Base-by-base conservation (phyloP, 148 eudicot genomes). In the Vaccinium darrowii region DNA sequence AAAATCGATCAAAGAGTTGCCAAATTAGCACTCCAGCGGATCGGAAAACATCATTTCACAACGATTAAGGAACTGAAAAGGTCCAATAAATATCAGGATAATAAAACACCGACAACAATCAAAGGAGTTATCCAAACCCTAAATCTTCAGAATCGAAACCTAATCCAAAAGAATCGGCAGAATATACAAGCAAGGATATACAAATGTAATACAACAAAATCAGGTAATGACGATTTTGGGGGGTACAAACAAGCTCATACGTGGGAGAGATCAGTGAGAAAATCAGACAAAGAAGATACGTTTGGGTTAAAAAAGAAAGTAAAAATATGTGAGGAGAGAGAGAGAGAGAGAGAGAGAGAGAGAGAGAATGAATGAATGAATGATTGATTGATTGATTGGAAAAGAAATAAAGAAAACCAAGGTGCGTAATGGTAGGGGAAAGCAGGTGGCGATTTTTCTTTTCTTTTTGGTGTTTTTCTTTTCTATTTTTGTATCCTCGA, bases 71-170 rank as follows among this genome's bases (percentile, higher is more conserved):
- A 21, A 13, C 75, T 52, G 73, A 25, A 81, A 43, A 23, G 27
- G 43, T 43, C 30, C 51, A 47, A 8, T 36, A 82, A 82, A 16
- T 30, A 51, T 43, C 23, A 54, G 39, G 1, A 30, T 10, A 18
- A 33, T 23, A 13, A 18, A 74, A 74, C 52, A 39, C 80, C 71
- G 49, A 82, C 65, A 36, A 84, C 33, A 74, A 73, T 74, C 79
- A 25, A 67, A 33, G 9, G 19, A 54, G 30, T 62, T 21, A 82
- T 74, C 36, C 62, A 43, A 87, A 85, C 88, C 89, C 90, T 87
- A 91, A 81, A 72, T 81, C 60, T 39, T 63, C 71, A 67, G 69
- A 84, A 72, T 47, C 83, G 81, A 84, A 84, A 86, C 81, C 89
- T 84, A 85, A 76, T 81, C 76, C 81, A 82, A 53, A 77, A 84